Evolutionary conservation across 2,329 filamentous ascomycete genomes (phyloP).

Genomic region (Fusarium chlamydosporum): DNA sequence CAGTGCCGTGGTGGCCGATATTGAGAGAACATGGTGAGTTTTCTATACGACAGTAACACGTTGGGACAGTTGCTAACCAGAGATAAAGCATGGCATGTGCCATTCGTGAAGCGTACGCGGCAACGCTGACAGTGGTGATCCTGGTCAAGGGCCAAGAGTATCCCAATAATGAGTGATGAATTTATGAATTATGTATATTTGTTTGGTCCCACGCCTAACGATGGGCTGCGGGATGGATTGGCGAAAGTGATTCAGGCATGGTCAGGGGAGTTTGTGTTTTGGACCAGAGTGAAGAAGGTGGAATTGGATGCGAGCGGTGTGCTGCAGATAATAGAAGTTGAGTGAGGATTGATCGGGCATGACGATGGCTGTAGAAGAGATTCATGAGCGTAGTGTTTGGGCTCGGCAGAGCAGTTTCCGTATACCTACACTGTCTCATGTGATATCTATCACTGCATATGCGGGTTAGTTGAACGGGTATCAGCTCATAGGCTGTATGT

Average conservation of each 20-base stretch:
- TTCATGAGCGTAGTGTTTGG: constrained; percentile 11
- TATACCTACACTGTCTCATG: constrained; percentile 8
- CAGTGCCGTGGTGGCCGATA: constrained; percentile 77
- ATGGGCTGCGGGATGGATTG: constrained; percentile 25
- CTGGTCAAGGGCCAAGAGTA: constrained; percentile 67
- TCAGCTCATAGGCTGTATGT: constrained; percentile 18
- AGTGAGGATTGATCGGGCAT: constrained; percentile 17
- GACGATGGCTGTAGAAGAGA: constrained; percentile 19
- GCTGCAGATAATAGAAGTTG: constrained; percentile 20
- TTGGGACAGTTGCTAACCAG: constrained; percentile 25
- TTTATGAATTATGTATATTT: constrained; percentile 47
- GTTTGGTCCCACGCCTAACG: constrained; percentile 19
- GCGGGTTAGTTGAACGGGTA: constrained; percentile 6
- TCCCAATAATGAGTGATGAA: constrained; percentile 60
- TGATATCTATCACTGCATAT: constrained; percentile 15
- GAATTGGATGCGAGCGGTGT: constrained; percentile 27
- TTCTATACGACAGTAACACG: neutral
- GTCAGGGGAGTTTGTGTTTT: constrained; percentile 30
- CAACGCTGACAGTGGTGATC: constrained; percentile 79
- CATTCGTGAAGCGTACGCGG: constrained; percentile 81
- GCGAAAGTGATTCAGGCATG: constrained; percentile 24
- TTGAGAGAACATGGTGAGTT: constrained; percentile 75
- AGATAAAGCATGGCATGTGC: constrained; percentile 76
- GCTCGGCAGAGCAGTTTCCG: constrained; percentile 10
- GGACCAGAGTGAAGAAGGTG: constrained; percentile 5